A percentile compares a stretch with the other conserved stretches of the same genome.
These are phyloP conservation scores for Alternaria infectoria DNA, from an alignment of 2,329 filamentous ascomycete species.

Conservation along the genomic window DNA sequence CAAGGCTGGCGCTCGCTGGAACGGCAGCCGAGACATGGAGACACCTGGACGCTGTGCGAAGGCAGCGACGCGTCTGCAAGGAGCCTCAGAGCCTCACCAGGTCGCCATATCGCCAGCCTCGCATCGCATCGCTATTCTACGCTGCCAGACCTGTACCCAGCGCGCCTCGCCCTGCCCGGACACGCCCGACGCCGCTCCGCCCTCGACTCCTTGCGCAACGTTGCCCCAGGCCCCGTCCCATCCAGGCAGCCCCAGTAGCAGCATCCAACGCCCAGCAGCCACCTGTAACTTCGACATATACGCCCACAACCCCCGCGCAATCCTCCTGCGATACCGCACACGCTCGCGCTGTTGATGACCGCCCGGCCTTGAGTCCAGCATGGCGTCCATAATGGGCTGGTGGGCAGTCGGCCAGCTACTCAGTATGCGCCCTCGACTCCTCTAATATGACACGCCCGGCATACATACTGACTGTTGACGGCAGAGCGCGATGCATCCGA, in stretches of 20 bases:
- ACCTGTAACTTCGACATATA: constrained; percentile 17
- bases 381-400: constrained; percentile 48
- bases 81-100: background rate
- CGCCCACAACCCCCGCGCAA: background rate
- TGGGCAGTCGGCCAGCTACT: constrained; percentile 47
- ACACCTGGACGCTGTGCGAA: background rate
- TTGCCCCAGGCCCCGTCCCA: constrained; percentile 19
- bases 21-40: constrained; percentile 4
- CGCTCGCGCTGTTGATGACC: constrained; percentile 36
- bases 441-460: background rate
- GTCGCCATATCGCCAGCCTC: background rate
- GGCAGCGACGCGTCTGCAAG: constrained; percentile 5
- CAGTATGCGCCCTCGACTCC: constrained; percentile 39
- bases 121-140: background rate
- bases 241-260: constrained; percentile 7
- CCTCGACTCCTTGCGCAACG: constrained; percentile 22
- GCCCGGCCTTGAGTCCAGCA: constrained; percentile 36
- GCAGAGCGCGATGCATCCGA: constrained; percentile 54
- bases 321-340: constrained; percentile 7
- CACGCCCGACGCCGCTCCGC: background rate
- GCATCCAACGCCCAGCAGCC: constrained; percentile 23
- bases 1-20: constrained; percentile 10
- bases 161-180: background rate
- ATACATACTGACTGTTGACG: constrained; percentile 13
- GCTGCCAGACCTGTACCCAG: background rate